These are phyloP conservation scores for Colletotrichum echinochloae DNA, from an alignment of 2,329 filamentous ascomycete species.

Conservation along the genomic window DNA sequence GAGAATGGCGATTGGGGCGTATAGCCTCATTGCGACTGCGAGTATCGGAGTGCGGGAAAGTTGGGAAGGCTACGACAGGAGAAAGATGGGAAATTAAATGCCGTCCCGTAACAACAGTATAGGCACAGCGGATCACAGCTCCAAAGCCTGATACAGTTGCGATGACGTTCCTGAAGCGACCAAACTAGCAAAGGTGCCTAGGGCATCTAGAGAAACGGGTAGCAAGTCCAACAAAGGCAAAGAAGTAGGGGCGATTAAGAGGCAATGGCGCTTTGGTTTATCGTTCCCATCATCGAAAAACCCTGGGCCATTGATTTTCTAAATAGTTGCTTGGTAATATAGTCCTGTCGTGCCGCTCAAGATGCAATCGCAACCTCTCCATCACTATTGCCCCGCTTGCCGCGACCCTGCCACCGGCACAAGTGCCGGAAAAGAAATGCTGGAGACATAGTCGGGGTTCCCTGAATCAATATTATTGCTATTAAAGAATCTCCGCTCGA, in stretches of 20 bases:
- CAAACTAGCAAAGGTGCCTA: not conserved
- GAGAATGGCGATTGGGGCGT: not conserved
- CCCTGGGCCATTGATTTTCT: not conserved
- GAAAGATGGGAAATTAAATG: not conserved
- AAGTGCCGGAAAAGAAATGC: constrained; percentile 34
- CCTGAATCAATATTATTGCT: constrained; percentile 14
- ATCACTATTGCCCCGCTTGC: constrained; percentile 11
- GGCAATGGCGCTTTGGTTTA: not conserved
- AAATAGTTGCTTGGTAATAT: constrained; percentile 12
- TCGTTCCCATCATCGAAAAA: not conserved
- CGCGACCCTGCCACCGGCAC: constrained; percentile 20
- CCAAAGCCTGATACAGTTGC: not conserved
- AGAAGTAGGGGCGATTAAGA: not conserved
- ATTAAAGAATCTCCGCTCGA: constrained; percentile 11
- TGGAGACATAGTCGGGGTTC: constrained; percentile 21
- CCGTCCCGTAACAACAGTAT: not conserved
- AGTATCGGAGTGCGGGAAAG: not conserved
- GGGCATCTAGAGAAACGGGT: no score
- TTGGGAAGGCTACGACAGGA: not conserved
- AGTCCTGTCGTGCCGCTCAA: not conserved
- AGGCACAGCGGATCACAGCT: no score
- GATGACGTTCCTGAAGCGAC: not conserved
- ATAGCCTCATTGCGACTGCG: not conserved
- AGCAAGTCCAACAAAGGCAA: not conserved
- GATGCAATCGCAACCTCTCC: constrained; percentile 12